Evolutionary conservation across 73 alveolate genomes (phyloP).

Genomic region (Blepharisma japonicum): DNA sequence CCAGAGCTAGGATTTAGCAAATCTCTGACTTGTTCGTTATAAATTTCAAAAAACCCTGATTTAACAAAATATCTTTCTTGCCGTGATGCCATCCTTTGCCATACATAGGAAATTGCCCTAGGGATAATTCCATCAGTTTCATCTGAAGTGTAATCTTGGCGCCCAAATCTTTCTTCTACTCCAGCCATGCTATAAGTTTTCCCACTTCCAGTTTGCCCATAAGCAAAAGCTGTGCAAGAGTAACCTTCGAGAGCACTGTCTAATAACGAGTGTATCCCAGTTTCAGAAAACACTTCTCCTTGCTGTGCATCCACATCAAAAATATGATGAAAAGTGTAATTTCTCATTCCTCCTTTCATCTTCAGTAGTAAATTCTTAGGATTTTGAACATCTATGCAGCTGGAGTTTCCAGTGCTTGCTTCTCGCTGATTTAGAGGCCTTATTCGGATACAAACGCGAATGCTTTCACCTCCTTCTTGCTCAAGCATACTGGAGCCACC

Average conservation of each 20-base stretch:
- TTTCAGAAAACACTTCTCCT: slow-evolving; percentile 24
- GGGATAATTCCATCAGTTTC: slow-evolving; percentile 93
- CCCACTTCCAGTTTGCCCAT: slow-evolving; percentile 98
- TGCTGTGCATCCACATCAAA: neutral
- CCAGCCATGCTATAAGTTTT: slow-evolving; percentile 93
- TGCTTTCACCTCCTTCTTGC: slow-evolving; percentile 83
- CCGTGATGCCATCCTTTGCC: slow-evolving; percentile 77
- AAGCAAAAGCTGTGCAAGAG: slow-evolving; percentile 95
- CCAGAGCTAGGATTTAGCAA: slow-evolving; percentile 84
- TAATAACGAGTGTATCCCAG: slow-evolving; percentile 54
- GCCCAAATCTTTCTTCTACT: slow-evolving; percentile 82
- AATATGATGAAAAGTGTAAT: slow-evolving; percentile 26
- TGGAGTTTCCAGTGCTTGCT: slow-evolving; percentile 78
- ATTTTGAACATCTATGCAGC: slow-evolving; percentile 63
- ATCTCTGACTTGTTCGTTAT: slow-evolving; percentile 91
- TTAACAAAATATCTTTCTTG: slow-evolving; percentile 86
- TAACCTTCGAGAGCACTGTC: slow-evolving; percentile 97
- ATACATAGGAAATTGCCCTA: slow-evolving; percentile 82
- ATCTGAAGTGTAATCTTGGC: slow-evolving; percentile 82
- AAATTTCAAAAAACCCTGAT: slow-evolving; percentile 89
- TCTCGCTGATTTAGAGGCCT: slow-evolving; percentile 93
- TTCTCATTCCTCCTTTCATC: slow-evolving; percentile 55
- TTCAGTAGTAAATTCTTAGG: neutral
- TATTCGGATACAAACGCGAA: slow-evolving; percentile 92
- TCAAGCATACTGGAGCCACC: slow-evolving; percentile 13